Percentiles rank a stretch among this genome's conserved stretches.
Evolutionary conservation across 768 basidiomycete species (phyloP).

Genomic region (Mycena albidolilacea): DNA sequence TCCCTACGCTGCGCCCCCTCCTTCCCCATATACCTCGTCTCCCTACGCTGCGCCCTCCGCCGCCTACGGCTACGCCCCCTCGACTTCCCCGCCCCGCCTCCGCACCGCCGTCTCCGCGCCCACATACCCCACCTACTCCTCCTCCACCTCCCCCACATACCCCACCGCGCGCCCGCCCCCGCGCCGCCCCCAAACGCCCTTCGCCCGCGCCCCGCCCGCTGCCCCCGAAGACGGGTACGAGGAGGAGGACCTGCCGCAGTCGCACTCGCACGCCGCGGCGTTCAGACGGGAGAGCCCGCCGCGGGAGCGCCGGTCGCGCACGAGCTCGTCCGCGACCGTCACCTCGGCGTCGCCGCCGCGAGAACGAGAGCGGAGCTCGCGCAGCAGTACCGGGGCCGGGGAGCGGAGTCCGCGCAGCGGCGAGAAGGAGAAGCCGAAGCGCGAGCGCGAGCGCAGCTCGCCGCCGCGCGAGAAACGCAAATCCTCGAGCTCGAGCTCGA

Average conservation of each 20-base stretch:
- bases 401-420: too few species aligned
- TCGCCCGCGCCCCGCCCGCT: neutral
- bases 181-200: constrained; percentile 15
- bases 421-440: neutral
- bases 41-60: neutral
- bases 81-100: neutral
- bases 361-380: too few species aligned
- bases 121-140: neutral
- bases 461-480: neutral
- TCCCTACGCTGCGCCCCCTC: neutral
- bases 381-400: too few species aligned
- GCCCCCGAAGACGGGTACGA: constrained; percentile 34
- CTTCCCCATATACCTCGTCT: neutral
- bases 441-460: too few species aligned
- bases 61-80: constrained; percentile 6
- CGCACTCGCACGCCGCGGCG: constrained; percentile 18
- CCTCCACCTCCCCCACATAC: constrained; percentile 1
- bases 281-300: constrained; percentile 12
- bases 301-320: too few species aligned
- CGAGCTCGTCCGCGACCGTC: too few species aligned
- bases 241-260: constrained; percentile 32
- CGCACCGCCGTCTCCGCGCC: neutral
- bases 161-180: neutral
- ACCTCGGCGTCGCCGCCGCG: too few species aligned
- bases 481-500: neutral